phyloP scores from a whole-genome alignment of 345 rosid species.

The Boechera stricta region DNA sequence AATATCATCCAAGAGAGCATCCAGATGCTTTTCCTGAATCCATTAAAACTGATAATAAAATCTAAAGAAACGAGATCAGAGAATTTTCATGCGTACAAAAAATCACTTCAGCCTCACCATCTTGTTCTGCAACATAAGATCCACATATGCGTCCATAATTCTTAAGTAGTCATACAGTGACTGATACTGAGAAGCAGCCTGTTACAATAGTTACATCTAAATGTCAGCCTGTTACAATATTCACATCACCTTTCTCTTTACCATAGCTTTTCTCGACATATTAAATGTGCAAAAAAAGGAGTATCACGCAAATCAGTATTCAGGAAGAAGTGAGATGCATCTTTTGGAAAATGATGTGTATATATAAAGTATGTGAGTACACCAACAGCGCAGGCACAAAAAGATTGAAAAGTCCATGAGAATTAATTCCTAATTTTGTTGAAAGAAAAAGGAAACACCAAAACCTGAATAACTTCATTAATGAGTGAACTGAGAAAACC shows the following conservation, averaged over 20 bases:
- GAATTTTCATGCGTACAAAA: slow-evolving; percentile 13
- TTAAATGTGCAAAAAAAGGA: not conserved
- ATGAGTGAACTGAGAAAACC: slow-evolving; percentile 51
- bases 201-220: slow-evolving; percentile 30
- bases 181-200: slow-evolving; percentile 65
- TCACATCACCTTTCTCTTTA: slow-evolving; percentile 14
- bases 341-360: slow-evolving; percentile 8
- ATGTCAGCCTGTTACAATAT: slow-evolving; percentile 31
- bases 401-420: slow-evolving; percentile 14
- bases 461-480: slow-evolving; percentile 71
- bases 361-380: slow-evolving; percentile 13
- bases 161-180: slow-evolving; percentile 70
- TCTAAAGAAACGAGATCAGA: slow-evolving; percentile 25
- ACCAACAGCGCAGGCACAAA: slow-evolving; percentile 14
- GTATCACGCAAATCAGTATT: slow-evolving; percentile 1
- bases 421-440: slow-evolving; percentile 7
- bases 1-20: slow-evolving; percentile 61
- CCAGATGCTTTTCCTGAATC: slow-evolving; percentile 65
- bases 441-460: slow-evolving; percentile 33
- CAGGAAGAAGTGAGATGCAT: slow-evolving; percentile 11
- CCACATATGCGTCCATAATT: slow-evolving; percentile 83
- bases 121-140: slow-evolving; percentile 72
- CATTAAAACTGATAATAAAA: not conserved
- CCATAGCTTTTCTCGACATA: slow-evolving; percentile 29
- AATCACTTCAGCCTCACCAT: slow-evolving; percentile 57